phyloP scores from a whole-genome alignment of 345 rosid genomes.

The Eutrema japonicum region DNA sequence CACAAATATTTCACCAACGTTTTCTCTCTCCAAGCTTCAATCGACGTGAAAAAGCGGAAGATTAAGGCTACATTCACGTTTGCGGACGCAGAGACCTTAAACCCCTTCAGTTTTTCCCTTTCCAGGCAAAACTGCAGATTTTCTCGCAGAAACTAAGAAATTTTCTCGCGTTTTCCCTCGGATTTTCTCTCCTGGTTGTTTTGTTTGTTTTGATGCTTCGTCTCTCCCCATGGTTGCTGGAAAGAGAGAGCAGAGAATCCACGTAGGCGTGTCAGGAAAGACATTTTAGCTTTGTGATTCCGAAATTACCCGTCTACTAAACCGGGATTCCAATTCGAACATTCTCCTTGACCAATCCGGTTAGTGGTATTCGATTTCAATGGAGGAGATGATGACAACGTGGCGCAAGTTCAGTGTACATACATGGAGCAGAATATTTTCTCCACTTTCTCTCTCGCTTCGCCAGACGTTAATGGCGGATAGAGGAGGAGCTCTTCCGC shows the following conservation, averaged over 20 bases:
- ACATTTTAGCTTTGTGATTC: background rate
- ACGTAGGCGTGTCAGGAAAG: slow-evolving; percentile 48
- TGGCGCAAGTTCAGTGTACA: slow-evolving; percentile 27
- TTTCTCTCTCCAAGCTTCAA: background rate
- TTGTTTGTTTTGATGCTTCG: slow-evolving; percentile 31
- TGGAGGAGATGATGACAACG: slow-evolving; percentile 44
- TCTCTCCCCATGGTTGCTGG: slow-evolving; percentile 32
- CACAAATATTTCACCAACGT: background rate
- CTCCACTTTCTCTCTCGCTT: background rate
- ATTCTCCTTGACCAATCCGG: slow-evolving; percentile 32
- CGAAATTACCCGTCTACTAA: slow-evolving; percentile 31
- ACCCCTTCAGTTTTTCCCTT: slow-evolving; percentile 11
- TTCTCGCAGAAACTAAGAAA: background rate
- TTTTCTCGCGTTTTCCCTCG: slow-evolving; percentile 38
- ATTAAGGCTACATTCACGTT: slow-evolving; percentile 29
- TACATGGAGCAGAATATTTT: background rate
- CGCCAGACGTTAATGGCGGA: slow-evolving; percentile 44
- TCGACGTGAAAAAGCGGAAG: slow-evolving; percentile 21
- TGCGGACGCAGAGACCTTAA: slow-evolving; percentile 5
- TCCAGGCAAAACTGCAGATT: background rate
- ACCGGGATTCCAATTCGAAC: slow-evolving; percentile 16
- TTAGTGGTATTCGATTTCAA: slow-evolving; percentile 32
- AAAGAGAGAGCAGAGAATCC: slow-evolving; percentile 37
- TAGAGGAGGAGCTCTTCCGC: slow-evolving; percentile 35
- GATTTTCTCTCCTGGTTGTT: slow-evolving; percentile 32